A percentile compares a stretch with the other conserved stretches of the same genome.
Evolutionary conservation across 768 basidiomycete species (phyloP).

Genomic region (Albatrellus ellisii): DNA sequence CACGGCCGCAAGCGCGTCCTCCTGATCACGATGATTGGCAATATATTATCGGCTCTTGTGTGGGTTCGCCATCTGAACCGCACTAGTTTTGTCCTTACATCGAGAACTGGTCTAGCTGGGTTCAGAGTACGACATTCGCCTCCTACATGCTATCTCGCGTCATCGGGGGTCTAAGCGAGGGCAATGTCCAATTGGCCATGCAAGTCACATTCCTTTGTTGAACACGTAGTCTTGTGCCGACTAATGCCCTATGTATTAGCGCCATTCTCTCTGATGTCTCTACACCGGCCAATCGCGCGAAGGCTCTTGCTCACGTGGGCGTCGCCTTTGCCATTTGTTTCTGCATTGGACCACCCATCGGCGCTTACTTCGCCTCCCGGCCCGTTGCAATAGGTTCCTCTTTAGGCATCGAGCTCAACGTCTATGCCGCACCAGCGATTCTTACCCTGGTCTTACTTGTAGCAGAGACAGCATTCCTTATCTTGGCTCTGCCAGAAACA

Average conservation of each 20-base stretch:
- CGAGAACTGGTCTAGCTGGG: constrained; percentile 46
- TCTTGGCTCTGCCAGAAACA: constrained; percentile 75
- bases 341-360: constrained; percentile 84
- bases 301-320: constrained; percentile 82
- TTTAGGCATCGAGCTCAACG: constrained; percentile 58
- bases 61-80: constrained; percentile 27
- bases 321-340: constrained; percentile 97
- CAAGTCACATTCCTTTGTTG: constrained; percentile 26
- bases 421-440: constrained; percentile 84
- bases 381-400: constrained; percentile 49
- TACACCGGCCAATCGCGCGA: constrained; percentile 64
- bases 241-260: constrained; percentile 25
- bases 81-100: constrained; percentile 2
- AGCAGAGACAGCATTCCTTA: constrained; percentile 71
- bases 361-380: constrained; percentile 89
- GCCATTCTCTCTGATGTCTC: constrained; percentile 92
- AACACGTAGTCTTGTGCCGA: neutral
- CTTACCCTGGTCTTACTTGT: constrained; percentile 69
- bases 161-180: constrained; percentile 89
- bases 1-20: constrained; percentile 82
- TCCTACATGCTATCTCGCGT: constrained; percentile 83
- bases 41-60: constrained; percentile 81
- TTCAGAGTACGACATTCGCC: constrained; percentile 81
- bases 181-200: constrained; percentile 96
- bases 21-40: constrained; percentile 83